Evolutionary conservation across 305 asterid genomes (phyloP), one percentile per base, ranked within the genome.

Genomic region (Fraxinus baroniana): DNA sequence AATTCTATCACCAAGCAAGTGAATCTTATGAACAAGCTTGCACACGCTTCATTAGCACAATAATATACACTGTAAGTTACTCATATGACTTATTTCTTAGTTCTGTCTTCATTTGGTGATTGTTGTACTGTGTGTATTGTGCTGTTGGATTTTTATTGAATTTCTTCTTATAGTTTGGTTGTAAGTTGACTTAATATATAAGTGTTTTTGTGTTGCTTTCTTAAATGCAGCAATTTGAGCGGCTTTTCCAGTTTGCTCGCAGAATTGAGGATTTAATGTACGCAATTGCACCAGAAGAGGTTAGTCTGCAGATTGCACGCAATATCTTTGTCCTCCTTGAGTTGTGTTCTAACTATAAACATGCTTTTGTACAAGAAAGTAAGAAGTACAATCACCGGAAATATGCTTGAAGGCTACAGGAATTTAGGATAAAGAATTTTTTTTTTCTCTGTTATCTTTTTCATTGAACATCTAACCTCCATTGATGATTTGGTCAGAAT

Each of bases 1-100:
- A 94, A 86, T 94, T 94, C 84, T 97, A 97, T 90, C 98, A 94
- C 91, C 98, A 97, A 91, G 99, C 99, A 84, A 94, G 98, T 85
- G 98, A 97, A 91, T 82, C 97, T 82, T 94, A 97, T 86, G 99
- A 97, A 89, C 97, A 95, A 89, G 97, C 99, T 79, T 94, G 98
- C 87, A 91, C 93, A 1, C 98, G 98, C 82, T 94, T 89, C 86
- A 93, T 97, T 86, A 93, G 93, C 88, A 79, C 93, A 81, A 92
- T 97, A 82, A 94, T 97, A 87, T 89, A 90, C 85, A 85, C 85
- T 87, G 99, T 97, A 90, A 92, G 99, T 88, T 76, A 44, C 81
- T 68, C 82, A 77, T 77, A 7, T 80, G 81, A 81, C 82, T 36
- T 74, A 75, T 79, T 70, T 83, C 70, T 77, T 41, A n/a, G 71